These are phyloP conservation scores for Saururus chinensis DNA, from an alignment of 164 flowering plant species.

Conservation along the genomic window DNA sequence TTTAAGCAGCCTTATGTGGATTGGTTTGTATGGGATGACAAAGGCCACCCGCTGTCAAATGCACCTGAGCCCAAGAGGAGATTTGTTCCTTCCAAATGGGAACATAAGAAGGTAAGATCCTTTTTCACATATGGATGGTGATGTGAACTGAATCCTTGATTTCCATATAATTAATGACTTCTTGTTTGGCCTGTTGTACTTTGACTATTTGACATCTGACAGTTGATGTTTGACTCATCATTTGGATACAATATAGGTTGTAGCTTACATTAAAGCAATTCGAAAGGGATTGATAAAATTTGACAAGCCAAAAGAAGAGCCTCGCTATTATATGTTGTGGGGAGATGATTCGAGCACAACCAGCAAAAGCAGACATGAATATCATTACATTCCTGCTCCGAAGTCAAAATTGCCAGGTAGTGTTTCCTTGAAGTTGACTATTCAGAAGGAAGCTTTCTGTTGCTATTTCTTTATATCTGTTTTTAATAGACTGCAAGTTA, in stretches of 20 bases:
- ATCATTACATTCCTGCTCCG: slow-evolving; percentile 78
- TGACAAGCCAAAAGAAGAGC: slow-evolving; percentile 75
- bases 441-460: neutral
- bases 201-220: neutral
- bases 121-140: neutral
- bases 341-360: slow-evolving; percentile 57
- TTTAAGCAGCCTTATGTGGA: slow-evolving; percentile 75
- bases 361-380: slow-evolving; percentile 41
- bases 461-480: neutral
- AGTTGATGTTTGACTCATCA: neutral
- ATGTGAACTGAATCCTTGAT: neutral
- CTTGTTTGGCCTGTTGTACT: neutral
- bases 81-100: slow-evolving; percentile 90
- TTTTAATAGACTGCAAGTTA: too few species aligned
- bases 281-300: slow-evolving; percentile 66
- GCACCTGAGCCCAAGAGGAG: slow-evolving; percentile 98
- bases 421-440: neutral
- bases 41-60: slow-evolving; percentile 75
- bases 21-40: slow-evolving; percentile 71
- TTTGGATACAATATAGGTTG: slow-evolving; percentile 36
- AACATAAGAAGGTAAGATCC: slow-evolving; percentile 55
- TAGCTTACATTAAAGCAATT: slow-evolving; percentile 48
- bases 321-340: slow-evolving; percentile 52
- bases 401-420: slow-evolving; percentile 81
- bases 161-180: neutral